phyloP scores from a whole-genome alignment of 805 yeast species.

The Metschnikowia sp. region DNA sequence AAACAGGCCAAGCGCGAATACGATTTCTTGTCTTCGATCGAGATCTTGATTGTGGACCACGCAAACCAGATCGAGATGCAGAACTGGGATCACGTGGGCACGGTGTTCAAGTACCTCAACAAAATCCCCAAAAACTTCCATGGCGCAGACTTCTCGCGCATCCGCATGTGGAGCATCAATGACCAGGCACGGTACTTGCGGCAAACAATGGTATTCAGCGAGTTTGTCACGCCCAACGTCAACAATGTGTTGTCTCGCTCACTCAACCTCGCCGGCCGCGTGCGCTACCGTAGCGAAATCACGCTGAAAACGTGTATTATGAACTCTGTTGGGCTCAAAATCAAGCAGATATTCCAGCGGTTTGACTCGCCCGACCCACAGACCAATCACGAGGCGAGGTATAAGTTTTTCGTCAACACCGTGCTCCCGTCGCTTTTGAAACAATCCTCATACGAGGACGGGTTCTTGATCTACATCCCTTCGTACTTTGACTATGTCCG shows the following conservation, averaged over 20 bases:
- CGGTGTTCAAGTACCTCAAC: conserved; percentile 65
- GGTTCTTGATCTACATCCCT: conserved; percentile 78
- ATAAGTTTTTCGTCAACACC: conserved; percentile 72
- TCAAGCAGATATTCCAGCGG: conserved; percentile 70
- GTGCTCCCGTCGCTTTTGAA: conserved; percentile 68
- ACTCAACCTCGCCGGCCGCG: conserved; percentile 56
- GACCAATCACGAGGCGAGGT: conserved; percentile 53
- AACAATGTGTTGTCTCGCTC: conserved; percentile 55
- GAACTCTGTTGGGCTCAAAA: conserved; percentile 59
- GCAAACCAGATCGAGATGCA: conserved; percentile 87
- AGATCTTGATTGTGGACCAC: conserved; percentile 74
- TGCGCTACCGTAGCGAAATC: conserved; percentile 50
- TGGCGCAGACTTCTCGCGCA: conserved; percentile 86
- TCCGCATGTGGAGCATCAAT: conserved; percentile 89
- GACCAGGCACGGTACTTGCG: conserved; percentile 71
- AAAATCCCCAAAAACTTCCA: conserved; percentile 71
- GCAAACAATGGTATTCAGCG: conserved; percentile 76
- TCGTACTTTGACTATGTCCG: conserved; percentile 83
- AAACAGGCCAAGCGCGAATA: conserved; percentile 56
- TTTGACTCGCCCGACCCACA: conserved; percentile 66
- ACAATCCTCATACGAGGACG: conserved; percentile 62
- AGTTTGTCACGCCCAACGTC: conserved; percentile 75
- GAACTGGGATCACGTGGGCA: conserved; percentile 81
- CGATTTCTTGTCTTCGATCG: conserved; percentile 88
- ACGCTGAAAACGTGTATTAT: conserved; percentile 51